Conservation (phyloP, 1,284 basidiomycete species). For the Ustilago vetiveriae region DNA sequence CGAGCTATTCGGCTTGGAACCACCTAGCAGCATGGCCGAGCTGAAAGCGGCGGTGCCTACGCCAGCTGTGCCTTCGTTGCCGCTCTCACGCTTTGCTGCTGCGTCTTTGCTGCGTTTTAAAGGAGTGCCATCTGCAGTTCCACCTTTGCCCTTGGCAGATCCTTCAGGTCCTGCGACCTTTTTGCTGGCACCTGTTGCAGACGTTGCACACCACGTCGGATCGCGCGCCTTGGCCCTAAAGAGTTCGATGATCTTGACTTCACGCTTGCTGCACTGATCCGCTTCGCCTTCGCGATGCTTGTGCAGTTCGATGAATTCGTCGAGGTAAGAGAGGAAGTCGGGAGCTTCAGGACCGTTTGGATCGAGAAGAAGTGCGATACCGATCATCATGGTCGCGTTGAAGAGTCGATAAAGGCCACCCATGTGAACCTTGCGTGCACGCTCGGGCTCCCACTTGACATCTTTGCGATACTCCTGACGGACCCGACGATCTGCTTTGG, state of each 20-base stretch:
- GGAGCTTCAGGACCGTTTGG: conserved; percentile 49
- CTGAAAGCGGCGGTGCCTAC: conserved; percentile 46
- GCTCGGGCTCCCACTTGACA: conserved; percentile 55
- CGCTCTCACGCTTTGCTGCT: conserved; percentile 17
- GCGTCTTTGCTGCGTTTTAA: conserved; percentile 18
- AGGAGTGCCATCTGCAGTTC: neutral
- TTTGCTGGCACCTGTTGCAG: conserved; percentile 33
- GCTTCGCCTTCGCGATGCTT: conserved; percentile 48
- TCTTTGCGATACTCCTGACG: conserved; percentile 57
- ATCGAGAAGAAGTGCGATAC: conserved; percentile 62
- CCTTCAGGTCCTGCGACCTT: conserved; percentile 4
- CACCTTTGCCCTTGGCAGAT: conserved; percentile 15
- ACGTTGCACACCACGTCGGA: conserved; percentile 59
- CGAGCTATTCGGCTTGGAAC: conserved; percentile 13
- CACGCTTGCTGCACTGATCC: conserved; percentile 60
- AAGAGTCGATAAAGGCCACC: conserved; percentile 64
- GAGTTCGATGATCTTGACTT: conserved; percentile 63
- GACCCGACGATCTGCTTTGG: conserved; percentile 54
- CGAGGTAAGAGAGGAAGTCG: conserved; percentile 51
- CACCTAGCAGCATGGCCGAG: conserved; percentile 36
- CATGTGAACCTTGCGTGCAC: conserved; percentile 57
- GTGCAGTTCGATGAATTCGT: conserved; percentile 62
- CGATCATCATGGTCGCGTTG: conserved; percentile 60
- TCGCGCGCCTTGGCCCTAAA: conserved; percentile 60
- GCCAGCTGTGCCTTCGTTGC: conserved; percentile 27